Evolutionary conservation across 1,284 basidiomycete genomes (phyloP).

Genomic region (Boletus albobrunnescens): DNA sequence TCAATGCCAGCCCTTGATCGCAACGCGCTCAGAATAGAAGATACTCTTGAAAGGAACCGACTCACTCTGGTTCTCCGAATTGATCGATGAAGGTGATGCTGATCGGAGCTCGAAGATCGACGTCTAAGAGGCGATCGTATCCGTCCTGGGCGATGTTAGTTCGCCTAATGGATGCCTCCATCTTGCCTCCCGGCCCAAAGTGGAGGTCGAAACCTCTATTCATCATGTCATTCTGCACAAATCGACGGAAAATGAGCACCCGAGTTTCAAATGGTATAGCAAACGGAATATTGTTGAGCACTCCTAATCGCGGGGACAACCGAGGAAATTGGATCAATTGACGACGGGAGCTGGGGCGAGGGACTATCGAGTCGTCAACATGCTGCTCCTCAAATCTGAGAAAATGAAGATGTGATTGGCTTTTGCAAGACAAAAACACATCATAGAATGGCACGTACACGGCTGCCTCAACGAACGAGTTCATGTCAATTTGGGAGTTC

Average conservation of each 20-base stretch:
- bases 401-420: not conserved
- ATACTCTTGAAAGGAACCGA: conserved; percentile 11
- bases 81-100: conserved; percentile 91
- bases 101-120: conserved; percentile 75
- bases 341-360: conserved; percentile 56
- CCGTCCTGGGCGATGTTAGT: conserved; percentile 83
- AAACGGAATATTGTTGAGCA: conserved; percentile 96
- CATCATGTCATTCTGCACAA: conserved; percentile 62
- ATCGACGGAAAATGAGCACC: conserved; percentile 85
- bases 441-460: conserved; percentile 45
- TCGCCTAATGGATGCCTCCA: conserved; percentile 66
- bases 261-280: conserved; percentile 91
- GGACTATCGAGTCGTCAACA: conserved; percentile 31
- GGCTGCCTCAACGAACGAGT: conserved; percentile 88
- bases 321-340: conserved; percentile 61
- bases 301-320: conserved; percentile 82
- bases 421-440: not conserved
- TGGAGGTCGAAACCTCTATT: conserved; percentile 16
- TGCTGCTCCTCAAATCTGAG: conserved; percentile 57
- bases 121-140: conserved; percentile 74
- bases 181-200: conserved; percentile 30
- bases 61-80: conserved; percentile 80
- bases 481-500: conserved; percentile 69
- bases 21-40: conserved; percentile 2
- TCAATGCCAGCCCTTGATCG: conserved; percentile 78